Conservation (phyloP, 2,329 filamentous ascomycete genomes). For the Botrytis byssoidea region DNA sequence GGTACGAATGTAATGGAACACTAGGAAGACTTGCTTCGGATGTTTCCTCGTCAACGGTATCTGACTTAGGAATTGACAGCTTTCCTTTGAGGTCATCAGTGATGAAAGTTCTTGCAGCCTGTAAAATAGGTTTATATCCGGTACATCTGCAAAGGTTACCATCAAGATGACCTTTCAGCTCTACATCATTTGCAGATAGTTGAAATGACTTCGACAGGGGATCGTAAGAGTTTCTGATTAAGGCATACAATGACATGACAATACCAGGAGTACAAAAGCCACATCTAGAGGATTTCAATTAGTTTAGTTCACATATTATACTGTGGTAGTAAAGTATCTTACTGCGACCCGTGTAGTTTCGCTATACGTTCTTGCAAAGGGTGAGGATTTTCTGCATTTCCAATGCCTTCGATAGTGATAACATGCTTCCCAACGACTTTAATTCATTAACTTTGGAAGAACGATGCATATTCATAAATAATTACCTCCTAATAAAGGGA, state of each 20-base stretch:
- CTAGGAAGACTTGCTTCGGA: conserved; percentile 22
- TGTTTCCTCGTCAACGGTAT: conserved; percentile 50
- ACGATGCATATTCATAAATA: background rate
- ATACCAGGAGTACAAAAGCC: conserved; percentile 91
- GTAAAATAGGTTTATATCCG: conserved; percentile 88
- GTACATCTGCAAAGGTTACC: conserved; percentile 94
- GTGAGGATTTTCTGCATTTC: conserved; percentile 79
- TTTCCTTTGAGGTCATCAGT: conserved; percentile 41
- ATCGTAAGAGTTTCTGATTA: conserved; percentile 76
- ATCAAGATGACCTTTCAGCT: conserved; percentile 78
- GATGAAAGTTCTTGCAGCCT: conserved; percentile 89
- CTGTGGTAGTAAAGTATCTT: conserved; percentile 36
- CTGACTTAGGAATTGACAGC: conserved; percentile 60
- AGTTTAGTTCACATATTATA: background rate
- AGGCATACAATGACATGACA: conserved; percentile 92
- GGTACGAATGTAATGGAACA: conserved; percentile 30
- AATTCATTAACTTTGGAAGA: background rate
- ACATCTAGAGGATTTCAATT: conserved; percentile 24
- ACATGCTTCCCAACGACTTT: conserved; percentile 90
- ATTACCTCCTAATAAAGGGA: conserved; percentile 34
- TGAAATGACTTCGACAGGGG: conserved; percentile 46
- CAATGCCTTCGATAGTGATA: conserved; percentile 93
- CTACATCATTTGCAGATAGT: conserved; percentile 70
- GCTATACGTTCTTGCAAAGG: conserved; percentile 87
- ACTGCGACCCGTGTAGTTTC: conserved; percentile 87